Conservation (phyloP, 1,139 yeast species). For the Blastobotrys ciferrii region DNA sequence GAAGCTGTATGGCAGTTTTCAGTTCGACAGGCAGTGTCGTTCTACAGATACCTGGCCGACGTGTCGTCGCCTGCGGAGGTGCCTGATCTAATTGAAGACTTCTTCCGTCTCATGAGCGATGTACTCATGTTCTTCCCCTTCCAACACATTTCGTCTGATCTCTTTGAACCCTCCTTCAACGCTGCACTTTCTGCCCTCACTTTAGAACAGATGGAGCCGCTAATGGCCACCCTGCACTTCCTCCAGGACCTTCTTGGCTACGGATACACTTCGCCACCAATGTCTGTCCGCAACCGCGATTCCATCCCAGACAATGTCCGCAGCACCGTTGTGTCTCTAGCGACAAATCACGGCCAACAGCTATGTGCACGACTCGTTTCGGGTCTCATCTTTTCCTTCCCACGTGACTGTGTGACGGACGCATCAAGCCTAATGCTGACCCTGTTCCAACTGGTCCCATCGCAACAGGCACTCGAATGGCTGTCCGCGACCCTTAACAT, state of each 20-base stretch:
- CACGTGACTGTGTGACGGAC: constrained; percentile 67
- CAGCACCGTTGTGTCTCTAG: constrained; percentile 45
- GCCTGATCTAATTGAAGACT: constrained; percentile 85
- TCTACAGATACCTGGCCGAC: constrained; percentile 39
- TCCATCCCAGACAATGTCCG: constrained; percentile 54
- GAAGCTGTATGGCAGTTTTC: constrained; percentile 53
- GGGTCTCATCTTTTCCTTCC: constrained; percentile 72
- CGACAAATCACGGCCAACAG: constrained; percentile 53
- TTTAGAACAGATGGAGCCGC: constrained; percentile 69
- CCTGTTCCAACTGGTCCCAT: constrained; percentile 54
- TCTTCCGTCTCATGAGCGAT: constrained; percentile 80
- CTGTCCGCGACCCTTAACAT: constrained; percentile 51
- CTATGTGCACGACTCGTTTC: constrained; percentile 54
- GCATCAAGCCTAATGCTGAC: constrained; percentile 73
- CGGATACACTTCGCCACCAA: constrained; percentile 80
- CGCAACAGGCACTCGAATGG: constrained; percentile 54
- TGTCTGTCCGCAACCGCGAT: constrained; percentile 46
- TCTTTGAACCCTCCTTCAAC: constrained; percentile 58
- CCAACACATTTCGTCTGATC: constrained; percentile 54
- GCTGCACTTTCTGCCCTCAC: constrained; percentile 58
- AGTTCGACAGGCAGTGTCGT: constrained; percentile 45
- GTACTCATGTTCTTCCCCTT: constrained; percentile 75
- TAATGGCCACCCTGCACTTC: constrained; percentile 69
- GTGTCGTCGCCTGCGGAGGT: constrained; percentile 41
- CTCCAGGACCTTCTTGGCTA: constrained; percentile 76